phyloP scores from a whole-genome alignment of 2,329 filamentous ascomycete species.

The Camillea tinctor region DNA sequence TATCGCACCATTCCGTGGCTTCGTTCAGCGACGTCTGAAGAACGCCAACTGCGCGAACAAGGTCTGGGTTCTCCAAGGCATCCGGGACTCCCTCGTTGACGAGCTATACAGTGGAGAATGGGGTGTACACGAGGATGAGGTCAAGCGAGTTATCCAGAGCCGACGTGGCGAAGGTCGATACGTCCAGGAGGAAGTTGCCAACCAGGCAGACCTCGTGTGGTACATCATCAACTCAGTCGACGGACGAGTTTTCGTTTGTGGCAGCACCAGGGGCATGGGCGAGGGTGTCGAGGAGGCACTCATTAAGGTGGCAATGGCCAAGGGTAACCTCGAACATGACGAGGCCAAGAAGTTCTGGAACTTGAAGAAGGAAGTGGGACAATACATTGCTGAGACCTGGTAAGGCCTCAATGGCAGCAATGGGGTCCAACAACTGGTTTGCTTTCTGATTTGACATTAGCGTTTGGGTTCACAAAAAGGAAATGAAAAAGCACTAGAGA shows the following conservation, averaged over 20 bases:
- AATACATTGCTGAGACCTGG: constrained; percentile 89
- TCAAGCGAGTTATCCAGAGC: constrained; percentile 78
- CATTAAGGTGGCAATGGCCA: constrained; percentile 86
- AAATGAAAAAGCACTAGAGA: constrained; percentile 7
- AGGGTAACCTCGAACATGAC: constrained; percentile 79
- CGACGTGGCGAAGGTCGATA: constrained; percentile 79
- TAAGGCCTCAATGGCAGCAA: constrained; percentile 30
- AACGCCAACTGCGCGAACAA: constrained; percentile 38
- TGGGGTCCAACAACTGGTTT: background rate
- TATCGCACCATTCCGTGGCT: constrained; percentile 95
- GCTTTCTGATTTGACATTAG: constrained; percentile 3
- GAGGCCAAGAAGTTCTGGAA: constrained; percentile 88
- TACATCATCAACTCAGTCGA: constrained; percentile 96
- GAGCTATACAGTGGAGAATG: constrained; percentile 97
- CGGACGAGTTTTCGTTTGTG: constrained; percentile 93
- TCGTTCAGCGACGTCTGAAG: constrained; percentile 72
- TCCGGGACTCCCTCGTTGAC: constrained; percentile 78
- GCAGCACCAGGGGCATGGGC: constrained; percentile 94
- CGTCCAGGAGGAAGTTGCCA: constrained; percentile 90
- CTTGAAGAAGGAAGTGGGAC: constrained; percentile 85
- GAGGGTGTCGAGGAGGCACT: constrained; percentile 90
- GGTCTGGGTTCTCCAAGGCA: constrained; percentile 38
- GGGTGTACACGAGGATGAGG: constrained; percentile 85
- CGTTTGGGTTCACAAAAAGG: background rate
- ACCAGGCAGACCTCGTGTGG: constrained; percentile 97